Evolutionary conservation across 169 alveolate species (phyloP).

Genomic region (Perkinsus olseni): DNA sequence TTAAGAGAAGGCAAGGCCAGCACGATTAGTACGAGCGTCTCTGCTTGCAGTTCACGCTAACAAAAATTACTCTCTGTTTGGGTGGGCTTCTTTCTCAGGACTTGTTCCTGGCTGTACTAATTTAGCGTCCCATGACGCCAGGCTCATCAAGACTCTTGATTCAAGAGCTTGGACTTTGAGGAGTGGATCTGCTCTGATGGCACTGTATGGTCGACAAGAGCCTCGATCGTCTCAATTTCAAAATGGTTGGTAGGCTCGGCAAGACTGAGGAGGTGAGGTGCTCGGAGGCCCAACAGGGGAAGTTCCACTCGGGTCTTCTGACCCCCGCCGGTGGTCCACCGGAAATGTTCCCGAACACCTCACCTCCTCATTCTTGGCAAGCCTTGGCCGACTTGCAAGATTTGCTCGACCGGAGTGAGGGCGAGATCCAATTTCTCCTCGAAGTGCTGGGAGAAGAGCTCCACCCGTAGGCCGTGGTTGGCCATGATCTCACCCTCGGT

Average conservation of each 20-base stretch:
- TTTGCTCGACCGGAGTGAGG: conserved; percentile 79
- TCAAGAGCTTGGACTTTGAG: neutral
- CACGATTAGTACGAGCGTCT: too few relatives aligned
- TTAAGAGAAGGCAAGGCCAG: too few relatives aligned
- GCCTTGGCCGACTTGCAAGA: conserved; percentile 36
- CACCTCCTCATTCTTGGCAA: neutral
- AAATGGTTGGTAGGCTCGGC: conserved; percentile 94
- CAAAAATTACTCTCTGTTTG: too few relatives aligned
- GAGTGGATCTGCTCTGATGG: neutral
- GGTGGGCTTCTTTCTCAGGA: too few relatives aligned
- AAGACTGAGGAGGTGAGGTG: conserved; percentile 82
- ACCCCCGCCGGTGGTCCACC: conserved; percentile 81
- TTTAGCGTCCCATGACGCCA: conserved; percentile 33
- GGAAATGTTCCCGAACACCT: neutral
- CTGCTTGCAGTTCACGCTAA: too few relatives aligned
- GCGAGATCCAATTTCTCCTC: conserved; percentile 80
- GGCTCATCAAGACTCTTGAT: too few relatives aligned
- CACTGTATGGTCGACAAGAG: neutral
- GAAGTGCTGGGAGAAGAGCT: conserved; percentile 89
- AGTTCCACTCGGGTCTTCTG: conserved; percentile 87
- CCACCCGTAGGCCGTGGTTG: conserved; percentile 79
- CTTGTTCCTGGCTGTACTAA: too few relatives aligned
- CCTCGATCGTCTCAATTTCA: conserved; percentile 40
- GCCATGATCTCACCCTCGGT: conserved; percentile 78
- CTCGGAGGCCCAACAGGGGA: conserved; percentile 83